Evolutionary conservation across 148 eudicot species (phyloP), one percentile per base, ranked within the genome.

Genomic region (Silene uniflora): DNA sequence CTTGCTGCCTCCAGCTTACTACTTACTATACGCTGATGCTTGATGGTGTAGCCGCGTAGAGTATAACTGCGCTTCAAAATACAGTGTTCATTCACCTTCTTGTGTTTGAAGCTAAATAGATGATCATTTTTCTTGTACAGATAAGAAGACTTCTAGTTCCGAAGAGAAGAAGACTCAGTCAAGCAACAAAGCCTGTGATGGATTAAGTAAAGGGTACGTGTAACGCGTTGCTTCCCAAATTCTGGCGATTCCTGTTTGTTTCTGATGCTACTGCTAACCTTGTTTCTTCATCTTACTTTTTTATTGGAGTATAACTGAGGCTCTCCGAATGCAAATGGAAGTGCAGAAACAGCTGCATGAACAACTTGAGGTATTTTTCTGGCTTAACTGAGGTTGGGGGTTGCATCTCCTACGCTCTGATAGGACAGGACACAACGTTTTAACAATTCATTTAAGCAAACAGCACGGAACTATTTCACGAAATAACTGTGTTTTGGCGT

Each of bases 291-390:
- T 67, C 19, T 21, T 23, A 47, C 54, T 23, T 8, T 25, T n/a
- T 17, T 23, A 10, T 35, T 77, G 84, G 71, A 77, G 75, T n/a
- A 75, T 84, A 52, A 72, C 72, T 16, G 84, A 78, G 73, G 86
- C 86, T 74, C 76, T 84, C 2, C 68, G 83, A 12, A 77, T 84
- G 83, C 86, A 84, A 78, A 81, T 84, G 32, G 86, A 84, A 69
- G 86, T 84, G 70, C 86, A 84, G 73, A 84, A 81, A 58, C 86
- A 84, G 80, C 77, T 84, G 72, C 86, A 81, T 54, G 86, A 84
- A 63, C 86, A 84, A 72, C 86, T 84, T 69, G 86, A 84, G 86
- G 86, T 84, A 61, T 21, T 21, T 44, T 24, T 63, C 32, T 61
- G 19, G 3, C 44, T 39, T 39, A 39, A 39, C 44, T 39, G 44